These are phyloP conservation scores for Cutaneotrichosporon sp. DNA, from an alignment of 1,284 basidiomycete genomes.

Conservation along the genomic window DNA sequence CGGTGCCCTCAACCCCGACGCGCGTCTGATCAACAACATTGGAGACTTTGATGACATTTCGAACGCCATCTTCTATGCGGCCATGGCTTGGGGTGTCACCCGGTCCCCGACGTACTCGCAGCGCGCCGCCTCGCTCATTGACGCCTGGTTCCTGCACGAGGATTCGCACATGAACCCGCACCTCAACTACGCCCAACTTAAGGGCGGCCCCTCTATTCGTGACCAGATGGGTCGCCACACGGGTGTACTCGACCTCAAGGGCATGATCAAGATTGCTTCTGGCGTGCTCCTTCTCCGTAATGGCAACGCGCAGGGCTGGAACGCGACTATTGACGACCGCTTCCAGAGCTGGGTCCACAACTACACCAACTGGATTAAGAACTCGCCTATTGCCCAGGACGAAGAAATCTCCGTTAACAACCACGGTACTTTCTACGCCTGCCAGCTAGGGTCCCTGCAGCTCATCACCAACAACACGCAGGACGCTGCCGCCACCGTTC, in stretches of 20 bases:
- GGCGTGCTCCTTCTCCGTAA: constrained; percentile 27
- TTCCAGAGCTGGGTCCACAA: constrained; percentile 29
- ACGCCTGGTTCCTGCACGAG: constrained; percentile 58
- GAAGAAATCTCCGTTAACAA: constrained; percentile 40
- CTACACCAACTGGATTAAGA: constrained; percentile 30
- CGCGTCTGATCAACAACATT: constrained; percentile 60
- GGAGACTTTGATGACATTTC: constrained; percentile 60
- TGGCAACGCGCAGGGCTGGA: constrained; percentile 26
- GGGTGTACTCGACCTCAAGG: constrained; percentile 33
- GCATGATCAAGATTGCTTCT: constrained; percentile 33
- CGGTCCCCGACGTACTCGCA: constrained; percentile 42
- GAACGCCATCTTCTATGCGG: constrained; percentile 64
- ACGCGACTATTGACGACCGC: constrained; percentile 21
- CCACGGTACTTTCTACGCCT: constrained; percentile 45
- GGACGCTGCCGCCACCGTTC: constrained; percentile 25
- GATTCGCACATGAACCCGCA: constrained; percentile 67
- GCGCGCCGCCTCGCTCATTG: constrained; percentile 24
- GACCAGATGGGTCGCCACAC: constrained; percentile 28
- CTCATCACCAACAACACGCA: constrained; percentile 34
- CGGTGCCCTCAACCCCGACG: constrained; percentile 67
- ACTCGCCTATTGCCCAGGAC: constrained; percentile 26
- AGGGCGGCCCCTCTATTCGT: constrained; percentile 59
- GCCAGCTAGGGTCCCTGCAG: constrained; percentile 40
- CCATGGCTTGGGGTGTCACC: constrained; percentile 60
- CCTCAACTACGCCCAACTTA: constrained; percentile 65